phyloP scores from a whole-genome alignment of 495 filamentous ascomycete genomes.

The Penicillium dipodomyicola region DNA sequence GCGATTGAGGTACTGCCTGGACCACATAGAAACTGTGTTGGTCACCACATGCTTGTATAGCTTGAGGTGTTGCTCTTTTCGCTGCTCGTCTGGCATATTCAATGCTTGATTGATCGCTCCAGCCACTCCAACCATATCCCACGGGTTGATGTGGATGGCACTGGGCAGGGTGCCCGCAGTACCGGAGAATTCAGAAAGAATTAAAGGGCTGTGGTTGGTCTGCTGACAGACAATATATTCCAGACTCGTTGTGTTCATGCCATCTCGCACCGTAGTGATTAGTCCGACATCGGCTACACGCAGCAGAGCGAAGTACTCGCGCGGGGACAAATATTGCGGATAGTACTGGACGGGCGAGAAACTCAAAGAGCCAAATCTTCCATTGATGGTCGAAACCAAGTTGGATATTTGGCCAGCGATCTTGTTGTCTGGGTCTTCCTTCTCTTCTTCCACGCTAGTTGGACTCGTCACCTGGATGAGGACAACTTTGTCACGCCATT shows the following conservation, averaged over 20 bases:
- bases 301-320: slow-evolving; percentile 89
- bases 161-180: slow-evolving; percentile 80
- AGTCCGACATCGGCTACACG: slow-evolving; percentile 83
- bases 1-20: slow-evolving; percentile 67
- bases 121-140: slow-evolving; percentile 80
- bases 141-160: slow-evolving; percentile 93
- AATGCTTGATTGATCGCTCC: slow-evolving; percentile 75
- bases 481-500: slow-evolving; percentile 89
- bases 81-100: slow-evolving; percentile 63
- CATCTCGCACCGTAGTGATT: slow-evolving; percentile 89
- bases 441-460: slow-evolving; percentile 69
- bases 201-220: slow-evolving; percentile 76
- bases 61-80: slow-evolving; percentile 46
- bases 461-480: slow-evolving; percentile 93
- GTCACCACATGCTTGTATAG: slow-evolving; percentile 81
- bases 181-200: slow-evolving; percentile 93
- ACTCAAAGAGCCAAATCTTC: slow-evolving; percentile 77
- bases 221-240: slow-evolving; percentile 93
- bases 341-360: slow-evolving; percentile 90
- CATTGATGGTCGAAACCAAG: slow-evolving; percentile 85
- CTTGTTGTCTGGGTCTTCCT: slow-evolving; percentile 65
- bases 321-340: slow-evolving; percentile 79
- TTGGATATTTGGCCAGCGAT: slow-evolving; percentile 82
- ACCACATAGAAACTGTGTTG: slow-evolving; percentile 82
- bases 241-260: slow-evolving; percentile 94